Percentiles rank a stretch among this genome's conserved stretches.
Conservation (phyloP, 1,139 yeast species). For the Zygosaccharomyces sapae region DNA sequence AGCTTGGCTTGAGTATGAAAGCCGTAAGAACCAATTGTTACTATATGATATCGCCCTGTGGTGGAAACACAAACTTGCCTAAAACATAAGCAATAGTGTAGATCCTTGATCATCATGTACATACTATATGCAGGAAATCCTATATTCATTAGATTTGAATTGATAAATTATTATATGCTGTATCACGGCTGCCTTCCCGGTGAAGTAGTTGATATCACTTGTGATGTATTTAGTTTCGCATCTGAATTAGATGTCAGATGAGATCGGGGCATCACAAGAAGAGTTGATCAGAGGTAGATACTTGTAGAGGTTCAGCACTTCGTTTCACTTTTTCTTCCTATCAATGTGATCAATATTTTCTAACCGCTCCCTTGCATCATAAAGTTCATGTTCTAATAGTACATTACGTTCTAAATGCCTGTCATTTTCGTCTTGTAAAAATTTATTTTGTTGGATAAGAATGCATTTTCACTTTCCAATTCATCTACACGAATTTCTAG, state of each 20-base stretch:
- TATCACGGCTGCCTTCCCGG: background rate
- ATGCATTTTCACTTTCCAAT: conserved; percentile 26
- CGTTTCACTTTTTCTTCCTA: conserved; percentile 7
- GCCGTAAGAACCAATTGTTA: conserved; percentile 49
- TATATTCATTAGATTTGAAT: background rate
- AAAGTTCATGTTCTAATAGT: conserved; percentile 22
- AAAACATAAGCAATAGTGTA: no score
- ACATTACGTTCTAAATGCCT: conserved; percentile 21
- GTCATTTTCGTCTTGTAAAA: conserved; percentile 21
- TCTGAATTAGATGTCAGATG: conserved; percentile 1
- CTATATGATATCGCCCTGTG: conserved; percentile 49
- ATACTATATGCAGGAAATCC: no score
- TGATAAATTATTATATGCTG: background rate
- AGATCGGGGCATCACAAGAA: conserved; percentile 2
- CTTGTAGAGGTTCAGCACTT: conserved; percentile 3
- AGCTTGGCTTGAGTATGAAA: conserved; percentile 54
- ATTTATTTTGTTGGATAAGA: conserved; percentile 19
- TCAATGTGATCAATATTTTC: conserved; percentile 6
- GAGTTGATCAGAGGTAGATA: conserved; percentile 4
- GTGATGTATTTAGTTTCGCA: conserved; percentile 4
- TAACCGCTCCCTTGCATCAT: conserved; percentile 14
- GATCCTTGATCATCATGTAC: background rate
- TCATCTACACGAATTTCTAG: conserved; percentile 19
- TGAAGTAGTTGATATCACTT: conserved; percentile 6
- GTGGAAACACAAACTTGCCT: conserved; percentile 28